phyloP scores from a whole-genome alignment of 345 rosid genomes.

The Luvunga scandens region DNA sequence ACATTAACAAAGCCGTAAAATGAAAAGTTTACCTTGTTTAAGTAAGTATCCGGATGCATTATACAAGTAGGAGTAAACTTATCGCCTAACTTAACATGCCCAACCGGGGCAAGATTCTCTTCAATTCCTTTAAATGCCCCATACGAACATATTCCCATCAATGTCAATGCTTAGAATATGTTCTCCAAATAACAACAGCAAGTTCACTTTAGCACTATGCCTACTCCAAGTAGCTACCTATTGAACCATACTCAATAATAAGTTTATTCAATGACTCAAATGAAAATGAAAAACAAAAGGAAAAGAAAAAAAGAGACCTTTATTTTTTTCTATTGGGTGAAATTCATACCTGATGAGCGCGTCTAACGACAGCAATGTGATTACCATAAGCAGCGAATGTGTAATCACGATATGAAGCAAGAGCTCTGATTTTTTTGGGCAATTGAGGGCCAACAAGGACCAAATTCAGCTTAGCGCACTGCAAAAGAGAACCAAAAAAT shows the following conservation, averaged over 20 bases:
- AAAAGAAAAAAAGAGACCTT: background rate
- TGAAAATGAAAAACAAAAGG: background rate
- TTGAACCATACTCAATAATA: conserved; percentile 9
- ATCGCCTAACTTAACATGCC: conserved; percentile 51
- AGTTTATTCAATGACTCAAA: background rate
- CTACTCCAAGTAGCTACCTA: conserved; percentile 88
- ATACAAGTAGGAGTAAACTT: conserved; percentile 71
- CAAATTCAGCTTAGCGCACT: conserved; percentile 86
- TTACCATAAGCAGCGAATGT: conserved; percentile 81
- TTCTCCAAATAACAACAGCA: conserved; percentile 77
- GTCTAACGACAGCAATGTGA: conserved; percentile 71
- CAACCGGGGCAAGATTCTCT: conserved; percentile 56
- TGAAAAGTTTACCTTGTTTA: conserved; percentile 63
- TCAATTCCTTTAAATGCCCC: conserved; percentile 87
- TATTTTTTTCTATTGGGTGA: background rate
- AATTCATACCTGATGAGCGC: conserved; percentile 69
- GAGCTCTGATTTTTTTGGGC: conserved; percentile 84
- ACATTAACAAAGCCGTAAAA: background rate
- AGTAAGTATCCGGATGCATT: conserved; percentile 91
- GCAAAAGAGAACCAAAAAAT: conserved; percentile 20
- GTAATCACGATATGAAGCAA: conserved; percentile 77
- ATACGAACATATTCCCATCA: conserved; percentile 67
- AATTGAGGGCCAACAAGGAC: conserved; percentile 84
- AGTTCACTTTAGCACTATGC: conserved; percentile 74
- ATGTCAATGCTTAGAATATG: conserved; percentile 70